Percentiles rank a stretch among this genome's conserved stretches.
phyloP scores from a whole-genome alignment of 345 rosid genomes.

The Pistacia atlantica region DNA sequence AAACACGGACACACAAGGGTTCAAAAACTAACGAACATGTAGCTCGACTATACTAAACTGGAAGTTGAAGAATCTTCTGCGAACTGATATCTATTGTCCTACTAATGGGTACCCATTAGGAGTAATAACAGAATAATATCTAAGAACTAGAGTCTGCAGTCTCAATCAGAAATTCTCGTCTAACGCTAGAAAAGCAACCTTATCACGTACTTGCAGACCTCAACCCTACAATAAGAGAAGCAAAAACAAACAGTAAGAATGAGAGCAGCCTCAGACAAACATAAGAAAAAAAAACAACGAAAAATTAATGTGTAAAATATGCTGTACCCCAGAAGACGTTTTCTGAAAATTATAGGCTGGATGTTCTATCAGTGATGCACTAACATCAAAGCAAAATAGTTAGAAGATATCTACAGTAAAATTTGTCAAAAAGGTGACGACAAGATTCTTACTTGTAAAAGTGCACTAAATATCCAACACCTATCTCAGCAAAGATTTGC shows the following conservation, averaged over 20 bases:
- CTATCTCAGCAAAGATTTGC: conserved; percentile 56
- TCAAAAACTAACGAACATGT: conserved; percentile 36
- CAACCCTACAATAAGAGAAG: conserved; percentile 47
- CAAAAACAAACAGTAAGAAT: conserved; percentile 12
- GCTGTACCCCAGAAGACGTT: conserved; percentile 32
- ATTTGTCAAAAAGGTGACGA: background rate
- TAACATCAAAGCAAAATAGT: conserved; percentile 26
- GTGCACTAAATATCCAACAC: conserved; percentile 55
- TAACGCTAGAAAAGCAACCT: conserved; percentile 45
- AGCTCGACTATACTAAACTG: conserved; percentile 35
- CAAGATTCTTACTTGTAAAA: conserved; percentile 38
- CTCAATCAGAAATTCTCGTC: conserved; percentile 27
- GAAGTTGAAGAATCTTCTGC: conserved; percentile 32
- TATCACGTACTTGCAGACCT: conserved; percentile 44
- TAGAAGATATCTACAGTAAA: background rate
- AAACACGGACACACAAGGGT: conserved; percentile 39
- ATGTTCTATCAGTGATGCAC: conserved; percentile 39
- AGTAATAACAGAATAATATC: conserved; percentile 28
- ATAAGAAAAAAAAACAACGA: background rate
- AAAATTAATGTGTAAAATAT: background rate
- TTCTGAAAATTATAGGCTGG: conserved; percentile 31
- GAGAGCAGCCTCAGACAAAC: conserved; percentile 6
- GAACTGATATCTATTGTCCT: conserved; percentile 28
- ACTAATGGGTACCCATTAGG: conserved; percentile 42
- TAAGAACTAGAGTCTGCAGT: conserved; percentile 34